Conservation (phyloP, 371 early-diverging fungal genomes). For the Mucor indicus region DNA sequence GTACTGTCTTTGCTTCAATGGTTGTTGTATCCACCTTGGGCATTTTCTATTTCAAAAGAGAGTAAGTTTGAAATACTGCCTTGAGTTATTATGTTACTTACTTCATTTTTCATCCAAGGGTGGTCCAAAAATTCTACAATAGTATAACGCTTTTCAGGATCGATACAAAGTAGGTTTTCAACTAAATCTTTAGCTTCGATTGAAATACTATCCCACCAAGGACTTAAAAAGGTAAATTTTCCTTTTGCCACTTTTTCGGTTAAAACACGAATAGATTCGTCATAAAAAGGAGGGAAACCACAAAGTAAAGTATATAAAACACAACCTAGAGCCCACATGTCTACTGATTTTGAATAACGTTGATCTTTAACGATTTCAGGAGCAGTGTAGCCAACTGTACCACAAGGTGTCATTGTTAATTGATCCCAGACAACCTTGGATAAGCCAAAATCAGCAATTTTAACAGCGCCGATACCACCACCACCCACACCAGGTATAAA, state of each 20-base stretch:
- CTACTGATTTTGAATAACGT: slow-evolving; percentile 81
- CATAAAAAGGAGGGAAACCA: slow-evolving; percentile 91
- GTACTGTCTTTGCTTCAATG: too few relatives aligned
- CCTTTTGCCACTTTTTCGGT: slow-evolving; percentile 65
- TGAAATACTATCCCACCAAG: slow-evolving; percentile 77
- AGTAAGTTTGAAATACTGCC: background rate
- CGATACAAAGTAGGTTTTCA: slow-evolving; percentile 55
- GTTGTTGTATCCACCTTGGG: background rate
- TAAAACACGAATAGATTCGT: slow-evolving; percentile 55
- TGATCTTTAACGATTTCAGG: slow-evolving; percentile 89
- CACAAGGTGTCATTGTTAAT: slow-evolving; percentile 88
- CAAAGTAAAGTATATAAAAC: slow-evolving; percentile 87
- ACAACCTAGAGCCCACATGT: slow-evolving; percentile 94
- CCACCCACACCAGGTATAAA: slow-evolving; percentile 57
- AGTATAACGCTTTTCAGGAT: slow-evolving; percentile 51
- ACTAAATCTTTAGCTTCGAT: slow-evolving; percentile 74
- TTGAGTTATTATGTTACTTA: too few relatives aligned
- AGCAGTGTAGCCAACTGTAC: slow-evolving; percentile 90
- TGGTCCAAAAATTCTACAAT: slow-evolving; percentile 71
- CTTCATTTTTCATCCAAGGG: slow-evolving; percentile 67
- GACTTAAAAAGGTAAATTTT: slow-evolving; percentile 62
- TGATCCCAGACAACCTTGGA: slow-evolving; percentile 81
- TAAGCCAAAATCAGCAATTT: slow-evolving; percentile 88
- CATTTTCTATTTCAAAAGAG: slow-evolving; percentile 5
- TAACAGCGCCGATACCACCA: slow-evolving; percentile 73